A percentile compares a stretch with the other conserved stretches of the same genome.
Evolutionary conservation across 805 yeast species (phyloP).

Genomic region (Cephaloascus fragrans): DNA sequence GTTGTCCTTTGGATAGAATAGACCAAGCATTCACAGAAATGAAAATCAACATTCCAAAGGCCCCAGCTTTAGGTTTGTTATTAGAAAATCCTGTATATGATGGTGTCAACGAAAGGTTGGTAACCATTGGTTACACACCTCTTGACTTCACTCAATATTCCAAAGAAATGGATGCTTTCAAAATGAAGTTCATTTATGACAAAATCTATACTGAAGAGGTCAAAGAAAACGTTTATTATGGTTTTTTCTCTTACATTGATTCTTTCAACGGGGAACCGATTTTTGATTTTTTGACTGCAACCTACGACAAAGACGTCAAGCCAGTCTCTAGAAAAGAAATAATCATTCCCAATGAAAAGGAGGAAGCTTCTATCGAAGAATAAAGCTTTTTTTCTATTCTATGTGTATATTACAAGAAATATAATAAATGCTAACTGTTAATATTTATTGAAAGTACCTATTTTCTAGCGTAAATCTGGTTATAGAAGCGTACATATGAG

Average conservation of each 20-base stretch:
- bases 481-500: too few relatives aligned
- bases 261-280: conserved; percentile 55
- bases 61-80: conserved; percentile 89
- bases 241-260: conserved; percentile 87
- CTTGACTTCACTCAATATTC: conserved; percentile 60
- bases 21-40: conserved; percentile 64
- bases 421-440: too few relatives aligned
- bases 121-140: conserved; percentile 67
- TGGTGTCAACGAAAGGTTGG: conserved; percentile 63
- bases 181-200: conserved; percentile 81
- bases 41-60: conserved; percentile 88
- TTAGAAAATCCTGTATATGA: conserved; percentile 90
- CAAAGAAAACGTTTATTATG: conserved; percentile 78
- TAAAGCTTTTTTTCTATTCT: too few relatives aligned
- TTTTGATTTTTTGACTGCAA: conserved; percentile 48
- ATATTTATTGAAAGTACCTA: too few relatives aligned
- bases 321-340: conserved; percentile 5
- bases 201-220: conserved; percentile 87
- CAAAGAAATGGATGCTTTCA: conserved; percentile 73
- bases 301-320: conserved; percentile 7
- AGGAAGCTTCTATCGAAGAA: conserved; percentile 3
- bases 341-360: conserved; percentile 10
- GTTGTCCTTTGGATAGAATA: conserved; percentile 72
- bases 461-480: too few relatives aligned
- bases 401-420: too few relatives aligned